These are phyloP conservation scores for Lichtheimia hyalospora DNA, from an alignment of 371 early-diverging fungal genomes.

Conservation along the genomic window DNA sequence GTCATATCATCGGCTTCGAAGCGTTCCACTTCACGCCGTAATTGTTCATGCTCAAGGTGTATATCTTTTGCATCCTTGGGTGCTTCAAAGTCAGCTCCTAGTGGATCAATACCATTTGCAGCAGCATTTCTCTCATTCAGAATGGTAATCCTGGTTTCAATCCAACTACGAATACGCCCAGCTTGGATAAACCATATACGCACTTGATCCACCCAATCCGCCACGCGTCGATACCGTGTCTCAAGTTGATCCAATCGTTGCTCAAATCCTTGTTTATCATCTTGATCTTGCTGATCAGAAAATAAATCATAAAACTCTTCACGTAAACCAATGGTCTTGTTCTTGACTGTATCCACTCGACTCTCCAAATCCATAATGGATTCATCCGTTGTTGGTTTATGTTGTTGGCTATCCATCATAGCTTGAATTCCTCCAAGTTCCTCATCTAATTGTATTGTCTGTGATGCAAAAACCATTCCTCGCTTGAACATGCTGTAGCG, in stretches of 20 bases:
- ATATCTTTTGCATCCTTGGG: neutral
- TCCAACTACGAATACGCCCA: constrained; percentile 54
- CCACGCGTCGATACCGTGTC: constrained; percentile 34
- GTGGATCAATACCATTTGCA: constrained; percentile 11
- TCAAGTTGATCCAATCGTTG: constrained; percentile 23
- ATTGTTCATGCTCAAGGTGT: constrained; percentile 33
- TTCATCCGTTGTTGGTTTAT: constrained; percentile 19
- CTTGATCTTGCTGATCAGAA: constrained; percentile 6
- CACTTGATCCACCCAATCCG: constrained; percentile 55
- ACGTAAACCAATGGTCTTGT: constrained; percentile 22
- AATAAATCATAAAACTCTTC: constrained; percentile 35
- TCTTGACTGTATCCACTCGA: constrained; percentile 32
- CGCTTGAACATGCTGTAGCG: constrained; percentile 27
- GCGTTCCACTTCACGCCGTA: constrained; percentile 43
- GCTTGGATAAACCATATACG: constrained; percentile 58
- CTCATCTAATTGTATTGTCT: constrained; percentile 27
- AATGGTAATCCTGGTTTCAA: constrained; percentile 36
- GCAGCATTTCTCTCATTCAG: constrained; percentile 27
- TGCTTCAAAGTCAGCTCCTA: constrained; percentile 16
- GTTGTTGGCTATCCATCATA: constrained; percentile 14
- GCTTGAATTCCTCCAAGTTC: constrained; percentile 41
- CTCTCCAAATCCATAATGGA: constrained; percentile 36
- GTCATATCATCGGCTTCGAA: constrained; percentile 56
- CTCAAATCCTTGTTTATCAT: constrained; percentile 13
- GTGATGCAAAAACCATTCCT: constrained; percentile 32